Evolutionary conservation across 225 moss, liverwort and hornwort genomes (phyloP).

Genomic region (Ulota crispa): DNA sequence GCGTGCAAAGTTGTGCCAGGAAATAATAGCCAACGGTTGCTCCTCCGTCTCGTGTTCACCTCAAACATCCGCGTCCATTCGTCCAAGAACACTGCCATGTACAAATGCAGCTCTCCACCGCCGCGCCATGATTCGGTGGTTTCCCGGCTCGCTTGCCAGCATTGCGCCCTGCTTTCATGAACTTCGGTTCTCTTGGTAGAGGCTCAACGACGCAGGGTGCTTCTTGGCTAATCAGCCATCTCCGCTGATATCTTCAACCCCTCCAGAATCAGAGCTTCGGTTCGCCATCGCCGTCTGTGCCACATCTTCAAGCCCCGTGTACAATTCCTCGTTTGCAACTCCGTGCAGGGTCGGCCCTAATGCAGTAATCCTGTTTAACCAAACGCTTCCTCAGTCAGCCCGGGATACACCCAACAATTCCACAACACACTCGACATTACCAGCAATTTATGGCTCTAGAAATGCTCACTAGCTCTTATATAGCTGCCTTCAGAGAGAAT

Average conservation of each 20-base stretch:
- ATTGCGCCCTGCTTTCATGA: constrained; percentile 16
- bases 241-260: constrained; percentile 80
- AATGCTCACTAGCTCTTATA: not conserved
- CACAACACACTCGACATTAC: not conserved
- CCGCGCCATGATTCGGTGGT: constrained; percentile 27
- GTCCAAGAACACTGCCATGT: constrained; percentile 73
- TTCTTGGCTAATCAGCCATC: constrained; percentile 59
- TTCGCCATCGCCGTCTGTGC: constrained; percentile 81
- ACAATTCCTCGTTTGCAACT: constrained; percentile 31
- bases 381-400: constrained; percentile 6
- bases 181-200: constrained; percentile 38
- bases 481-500: not conserved
- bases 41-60: constrained; percentile 47
- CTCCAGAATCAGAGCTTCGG: constrained; percentile 81
- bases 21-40: constrained; percentile 55
- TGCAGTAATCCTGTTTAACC: constrained; percentile 24
- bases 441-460: too few relatives aligned
- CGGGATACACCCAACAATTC: not conserved
- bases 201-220: constrained; percentile 66
- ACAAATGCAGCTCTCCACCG: constrained; percentile 53
- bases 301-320: constrained; percentile 64
- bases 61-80: constrained; percentile 80
- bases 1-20: constrained; percentile 52
- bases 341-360: too few relatives aligned
- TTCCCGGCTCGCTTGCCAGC: constrained; percentile 9